Base-by-base conservation (phyloP, 176 grass and related monocot genomes). In the Oryza punctata region DNA sequence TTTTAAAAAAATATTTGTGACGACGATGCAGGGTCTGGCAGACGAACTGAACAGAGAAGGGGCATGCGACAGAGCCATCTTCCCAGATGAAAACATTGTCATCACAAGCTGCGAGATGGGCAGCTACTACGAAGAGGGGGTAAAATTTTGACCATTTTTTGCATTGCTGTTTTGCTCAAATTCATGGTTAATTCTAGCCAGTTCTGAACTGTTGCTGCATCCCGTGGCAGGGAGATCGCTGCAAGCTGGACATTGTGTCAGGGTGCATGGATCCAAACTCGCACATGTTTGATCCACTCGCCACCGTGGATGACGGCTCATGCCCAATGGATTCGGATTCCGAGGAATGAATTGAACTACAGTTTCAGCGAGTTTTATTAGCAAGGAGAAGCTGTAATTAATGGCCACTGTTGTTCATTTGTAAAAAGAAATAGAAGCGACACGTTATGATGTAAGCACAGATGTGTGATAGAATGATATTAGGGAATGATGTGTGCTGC, bases 241-340 rank as follows among this genome's bases (percentile, higher is more conserved):
- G 95, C 87, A 98, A 98, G 81, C 85, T 98, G 76, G 92, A 95
- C 83, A 90, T 98, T 80, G 85, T 90, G 41, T 67, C 61, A 19
- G 95, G 95, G 12, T 98, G 95, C 87, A 98, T 78, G 89, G 95
- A 98, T 82, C 95, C 84, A 24, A 76, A 67, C 73, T 98, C 95
- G 3, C 89, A 85, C 71, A 19, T 88, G 33, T 98, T 74, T 21
- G 75, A 98, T 76, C 95, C 95, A 1, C 70, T 98, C 15, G 95
- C 95, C 43, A 57, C 44, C 25, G 87, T 98, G 4, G 95, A 95
- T 76, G 95, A 98, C 63, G 95, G 92, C 19, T 93, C 93, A 4
- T 98, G 95, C 76, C 76, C 84, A 5, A 0, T 95, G 25, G 95
- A 94, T 3, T 76, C 64, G 3, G 90, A 93, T 30, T 23, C 84